Percentiles rank a stretch among this genome's conserved stretches.
phyloP scores from a whole-genome alignment of 768 basidiomycete genomes.

The Inosperma sp. region DNA sequence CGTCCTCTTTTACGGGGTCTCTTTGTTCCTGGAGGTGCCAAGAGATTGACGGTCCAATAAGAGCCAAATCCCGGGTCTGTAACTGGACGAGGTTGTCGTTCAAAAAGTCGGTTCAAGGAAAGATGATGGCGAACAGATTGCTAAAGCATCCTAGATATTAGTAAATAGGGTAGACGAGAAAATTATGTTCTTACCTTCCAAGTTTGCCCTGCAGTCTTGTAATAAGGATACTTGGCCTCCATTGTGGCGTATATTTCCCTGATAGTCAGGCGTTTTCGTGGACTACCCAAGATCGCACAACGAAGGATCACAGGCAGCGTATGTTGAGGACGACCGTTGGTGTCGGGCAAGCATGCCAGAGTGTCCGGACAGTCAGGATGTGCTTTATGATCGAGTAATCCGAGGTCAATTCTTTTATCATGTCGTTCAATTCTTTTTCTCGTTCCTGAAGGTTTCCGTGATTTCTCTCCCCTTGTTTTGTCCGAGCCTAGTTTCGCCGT shows the following conservation, averaged over 20 bases:
- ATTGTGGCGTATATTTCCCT: slow-evolving; percentile 83
- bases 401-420: slow-evolving; percentile 29
- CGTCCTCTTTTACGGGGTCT: slow-evolving; percentile 78
- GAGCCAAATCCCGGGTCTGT: slow-evolving; percentile 86
- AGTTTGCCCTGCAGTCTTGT: slow-evolving; percentile 72
- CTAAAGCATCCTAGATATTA: slow-evolving; percentile 33
- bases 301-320: slow-evolving; percentile 82
- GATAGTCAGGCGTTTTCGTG: slow-evolving; percentile 71
- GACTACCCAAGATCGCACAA: slow-evolving; percentile 77
- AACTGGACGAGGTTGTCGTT: slow-evolving; percentile 75
- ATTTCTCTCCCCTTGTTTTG: slow-evolving; percentile 13
- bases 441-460: slow-evolving; percentile 18
- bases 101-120: slow-evolving; percentile 77
- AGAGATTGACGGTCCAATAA: slow-evolving; percentile 85
- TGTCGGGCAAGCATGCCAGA: slow-evolving; percentile 73
- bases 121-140: slow-evolving; percentile 87
- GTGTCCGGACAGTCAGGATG: slow-evolving; percentile 78
- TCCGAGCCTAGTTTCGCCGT: not conserved
- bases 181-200: slow-evolving; percentile 61
- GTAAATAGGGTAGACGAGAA: slow-evolving; percentile 12
- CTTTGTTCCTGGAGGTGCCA: slow-evolving; percentile 83
- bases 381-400: slow-evolving; percentile 45
- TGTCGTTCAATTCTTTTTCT: slow-evolving; percentile 25
- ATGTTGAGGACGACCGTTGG: slow-evolving; percentile 74
- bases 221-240: slow-evolving; percentile 82